phyloP scores from a whole-genome alignment of 2,329 filamentous ascomycete genomes.

The Penicillium italicum region DNA sequence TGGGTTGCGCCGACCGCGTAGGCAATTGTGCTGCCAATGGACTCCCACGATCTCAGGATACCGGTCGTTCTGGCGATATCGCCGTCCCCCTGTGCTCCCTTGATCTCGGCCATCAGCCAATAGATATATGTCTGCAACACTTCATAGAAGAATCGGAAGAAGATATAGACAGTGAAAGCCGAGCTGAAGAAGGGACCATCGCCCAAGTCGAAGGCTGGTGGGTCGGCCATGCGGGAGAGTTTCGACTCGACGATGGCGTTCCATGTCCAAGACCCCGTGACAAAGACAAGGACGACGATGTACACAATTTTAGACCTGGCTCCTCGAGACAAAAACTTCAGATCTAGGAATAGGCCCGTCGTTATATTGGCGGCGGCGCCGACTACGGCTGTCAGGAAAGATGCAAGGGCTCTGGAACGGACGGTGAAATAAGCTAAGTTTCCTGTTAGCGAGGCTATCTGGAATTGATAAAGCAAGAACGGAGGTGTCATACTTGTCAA shows the following conservation, averaged over 20 bases:
- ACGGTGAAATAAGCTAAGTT: constrained; percentile 48
- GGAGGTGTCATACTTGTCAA: constrained; percentile 36
- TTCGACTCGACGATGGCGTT: constrained; percentile 48
- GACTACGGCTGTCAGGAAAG: constrained; percentile 45
- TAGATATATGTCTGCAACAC: constrained; percentile 53
- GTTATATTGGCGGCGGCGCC: constrained; percentile 41
- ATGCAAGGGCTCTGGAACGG: constrained; percentile 46
- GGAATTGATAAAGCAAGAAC: too few relatives aligned
- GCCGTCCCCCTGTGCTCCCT: constrained; percentile 28
- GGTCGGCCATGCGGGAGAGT: constrained; percentile 45
- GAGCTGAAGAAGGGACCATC: constrained; percentile 20
- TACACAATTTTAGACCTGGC: constrained; percentile 46
- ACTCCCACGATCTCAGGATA: constrained; percentile 33
- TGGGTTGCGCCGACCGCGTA: constrained; percentile 32
- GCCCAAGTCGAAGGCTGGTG: constrained; percentile 42
- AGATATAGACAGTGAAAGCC: constrained; percentile 49
- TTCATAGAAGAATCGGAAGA: constrained; percentile 53
- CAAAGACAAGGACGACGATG: constrained; percentile 40
- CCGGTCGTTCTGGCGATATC: constrained; percentile 33
- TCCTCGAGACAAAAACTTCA: constrained; percentile 42
- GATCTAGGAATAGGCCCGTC: constrained; percentile 31
- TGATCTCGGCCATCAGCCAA: constrained; percentile 45
- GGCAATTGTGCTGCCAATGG: constrained; percentile 32
- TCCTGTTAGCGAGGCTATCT: not conserved
- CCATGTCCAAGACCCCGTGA: constrained; percentile 48